Base-by-base conservation (phyloP, 2,329 filamentous ascomycete species). In the Fusarium hainanense region DNA sequence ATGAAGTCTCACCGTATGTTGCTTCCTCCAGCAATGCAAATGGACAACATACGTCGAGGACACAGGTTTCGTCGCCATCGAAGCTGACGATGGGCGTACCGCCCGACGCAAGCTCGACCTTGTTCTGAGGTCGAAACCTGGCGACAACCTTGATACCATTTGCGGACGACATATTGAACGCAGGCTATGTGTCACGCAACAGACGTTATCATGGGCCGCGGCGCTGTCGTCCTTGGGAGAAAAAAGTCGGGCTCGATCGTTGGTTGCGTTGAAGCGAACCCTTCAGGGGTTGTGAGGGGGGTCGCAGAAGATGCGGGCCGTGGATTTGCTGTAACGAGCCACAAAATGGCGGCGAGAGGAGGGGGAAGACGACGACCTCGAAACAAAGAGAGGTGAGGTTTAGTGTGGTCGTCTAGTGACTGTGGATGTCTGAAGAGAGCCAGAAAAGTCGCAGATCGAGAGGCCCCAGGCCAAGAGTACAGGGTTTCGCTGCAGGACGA, bases 51-150 rank as follows among this genome's bases (percentile, higher is more conserved):
- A 97, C 94, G 77, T 92, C 91, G 79, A 98, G 85, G 60, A 84
- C 87, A 83, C 94, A 97, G 78, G 94, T 97, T 79, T 98, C 95
- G 59, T 94, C 91, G 74, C 91, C 90, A 79, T 93, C 90, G 81
- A 99, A 98, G 51, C 87, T 84, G 69, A 99, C 96, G 74, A 99
- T 95, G 69, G 94, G 92, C 82, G 96, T 91, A 81, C 95, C 95
- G 80, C 94, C 94, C 77, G 92, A 94, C 66, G 91, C 90, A 79
- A 97, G 87, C 85, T 99, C 96, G 81, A 96, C 83, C 84, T 93
- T 93, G 86, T 99, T 99, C 84, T 98, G 95, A 76, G 96, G 96
- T 79, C 96, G 90, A 84, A 99, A 99, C 78, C 96, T 93, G 85
- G 95, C 95, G 81, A 99, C 94, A 80, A 99, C 96, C 93, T 88